Conservation (phyloP, 208 protist species). For the Crithidia acanthocephali region DNA sequence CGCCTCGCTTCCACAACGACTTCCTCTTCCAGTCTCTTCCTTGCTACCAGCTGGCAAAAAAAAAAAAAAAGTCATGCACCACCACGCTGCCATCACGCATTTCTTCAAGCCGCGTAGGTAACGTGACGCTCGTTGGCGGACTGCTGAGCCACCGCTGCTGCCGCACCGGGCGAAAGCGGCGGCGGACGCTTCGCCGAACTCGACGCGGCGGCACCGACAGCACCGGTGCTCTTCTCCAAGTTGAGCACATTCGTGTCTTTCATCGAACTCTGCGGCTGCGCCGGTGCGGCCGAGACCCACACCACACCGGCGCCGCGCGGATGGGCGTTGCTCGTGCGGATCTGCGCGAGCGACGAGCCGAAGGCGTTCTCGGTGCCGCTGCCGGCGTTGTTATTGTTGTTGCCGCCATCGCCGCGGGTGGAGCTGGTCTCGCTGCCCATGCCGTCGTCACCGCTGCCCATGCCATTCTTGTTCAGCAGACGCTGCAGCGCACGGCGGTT, state of each 20-base stretch:
- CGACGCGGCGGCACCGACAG: background rate
- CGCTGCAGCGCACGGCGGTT: conserved; percentile 49
- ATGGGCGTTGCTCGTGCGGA: conserved; percentile 48
- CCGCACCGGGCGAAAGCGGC: conserved; percentile 33
- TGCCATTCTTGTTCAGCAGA: conserved; percentile 36
- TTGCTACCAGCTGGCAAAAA: background rate
- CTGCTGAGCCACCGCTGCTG: conserved; percentile 21
- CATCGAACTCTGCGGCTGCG: conserved; percentile 1
- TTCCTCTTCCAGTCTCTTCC: too few relatives aligned
- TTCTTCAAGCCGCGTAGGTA: conserved; percentile 29
- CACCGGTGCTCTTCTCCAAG: conserved; percentile 5
- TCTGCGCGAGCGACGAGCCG: conserved; percentile 49
- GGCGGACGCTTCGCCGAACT: conserved; percentile 17
- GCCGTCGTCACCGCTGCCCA: conserved; percentile 7
- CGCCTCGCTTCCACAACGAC: too few relatives aligned
- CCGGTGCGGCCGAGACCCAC: conserved; percentile 41
- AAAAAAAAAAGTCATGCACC: conserved; percentile 13
- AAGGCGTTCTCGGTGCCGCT: conserved; percentile 32
- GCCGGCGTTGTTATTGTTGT: conserved; percentile 5
- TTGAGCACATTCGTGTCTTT: conserved; percentile 24
- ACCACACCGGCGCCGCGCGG: conserved; percentile 83
- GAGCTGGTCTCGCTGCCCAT: conserved; percentile 9
- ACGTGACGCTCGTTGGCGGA: conserved; percentile 7
- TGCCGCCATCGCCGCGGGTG: conserved; percentile 1
- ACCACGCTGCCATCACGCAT: too few relatives aligned